These are phyloP conservation scores for Phytophthora agathidicida DNA, from an alignment of 352 stramenopile species.

Conservation along the genomic window DNA sequence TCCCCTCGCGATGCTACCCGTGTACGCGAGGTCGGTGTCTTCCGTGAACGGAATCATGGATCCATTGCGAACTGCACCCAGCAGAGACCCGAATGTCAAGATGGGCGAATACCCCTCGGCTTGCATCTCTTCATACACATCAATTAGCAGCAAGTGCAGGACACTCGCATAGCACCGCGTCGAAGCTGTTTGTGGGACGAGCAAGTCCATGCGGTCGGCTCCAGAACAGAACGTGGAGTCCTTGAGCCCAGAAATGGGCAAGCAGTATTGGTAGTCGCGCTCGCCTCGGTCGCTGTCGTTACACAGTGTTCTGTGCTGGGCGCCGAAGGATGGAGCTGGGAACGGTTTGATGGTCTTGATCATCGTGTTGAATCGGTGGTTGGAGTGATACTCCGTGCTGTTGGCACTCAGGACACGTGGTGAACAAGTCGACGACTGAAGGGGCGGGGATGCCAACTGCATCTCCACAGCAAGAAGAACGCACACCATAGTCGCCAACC, in stretches of 20 bases:
- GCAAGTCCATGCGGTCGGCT: slow-evolving; percentile 50
- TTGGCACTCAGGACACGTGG: background rate
- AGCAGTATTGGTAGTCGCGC: slow-evolving; percentile 34
- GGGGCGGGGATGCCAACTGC: background rate
- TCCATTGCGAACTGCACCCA: slow-evolving; percentile 46
- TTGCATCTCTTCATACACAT: slow-evolving; percentile 49
- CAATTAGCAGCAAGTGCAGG: slow-evolving; percentile 58
- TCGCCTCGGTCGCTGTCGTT: background rate
- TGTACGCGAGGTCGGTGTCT: slow-evolving; percentile 53
- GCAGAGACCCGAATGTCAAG: slow-evolving; percentile 47
- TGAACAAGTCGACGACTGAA: background rate
- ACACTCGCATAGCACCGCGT: slow-evolving; percentile 49
- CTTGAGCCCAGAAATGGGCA: slow-evolving; percentile 49
- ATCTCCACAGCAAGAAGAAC: background rate
- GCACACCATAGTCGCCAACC: background rate
- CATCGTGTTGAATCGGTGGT: slow-evolving; percentile 3
- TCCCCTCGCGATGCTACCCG: slow-evolving; percentile 8
- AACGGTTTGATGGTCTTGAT: slow-evolving; percentile 4
- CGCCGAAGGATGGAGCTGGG: background rate
- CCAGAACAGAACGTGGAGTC: slow-evolving; percentile 40
- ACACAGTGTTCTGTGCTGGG: background rate
- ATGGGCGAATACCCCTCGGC: slow-evolving; percentile 22
- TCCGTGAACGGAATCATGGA: slow-evolving; percentile 58
- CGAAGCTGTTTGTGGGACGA: slow-evolving; percentile 18
- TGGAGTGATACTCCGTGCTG: background rate